Percentiles rank a stretch among this genome's conserved stretches.
Evolutionary conservation across 2,329 filamentous ascomycete genomes (phyloP).

Genomic region (Periconia sp.): DNA sequence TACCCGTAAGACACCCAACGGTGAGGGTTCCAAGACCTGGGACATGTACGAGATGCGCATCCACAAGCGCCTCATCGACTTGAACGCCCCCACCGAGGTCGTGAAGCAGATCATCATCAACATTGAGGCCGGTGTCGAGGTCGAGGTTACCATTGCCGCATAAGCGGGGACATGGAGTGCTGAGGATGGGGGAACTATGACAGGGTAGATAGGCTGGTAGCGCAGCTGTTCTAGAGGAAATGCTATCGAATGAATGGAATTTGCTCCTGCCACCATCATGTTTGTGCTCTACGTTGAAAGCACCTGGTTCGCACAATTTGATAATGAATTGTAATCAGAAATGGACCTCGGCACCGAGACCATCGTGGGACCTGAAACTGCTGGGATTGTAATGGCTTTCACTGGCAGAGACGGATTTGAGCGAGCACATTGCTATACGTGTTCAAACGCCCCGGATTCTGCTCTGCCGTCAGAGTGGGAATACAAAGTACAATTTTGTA

Average conservation of each 20-base stretch:
- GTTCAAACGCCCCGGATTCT: no score
- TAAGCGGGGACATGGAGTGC: slow-evolving; percentile 52
- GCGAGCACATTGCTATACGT: background rate
- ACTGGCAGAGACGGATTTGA: background rate
- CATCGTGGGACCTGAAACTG: no score
- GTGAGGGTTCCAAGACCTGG: slow-evolving; percentile 99
- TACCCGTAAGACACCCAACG: slow-evolving; percentile 98
- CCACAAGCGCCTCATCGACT: slow-evolving; percentile 98
- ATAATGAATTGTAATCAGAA: no score
- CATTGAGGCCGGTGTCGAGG: slow-evolving; percentile 92
- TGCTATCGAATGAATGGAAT: slow-evolving; percentile 27
- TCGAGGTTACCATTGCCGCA: slow-evolving; percentile 90
- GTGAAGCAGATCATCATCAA: slow-evolving; percentile 98
- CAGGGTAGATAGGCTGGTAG: slow-evolving; percentile 31
- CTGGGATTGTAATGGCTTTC: no score
- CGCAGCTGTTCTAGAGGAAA: slow-evolving; percentile 29
- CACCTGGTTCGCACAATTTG: no score
- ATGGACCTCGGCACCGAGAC: no score
- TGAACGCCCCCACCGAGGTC: slow-evolving; percentile 96
- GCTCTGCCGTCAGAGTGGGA: no score
- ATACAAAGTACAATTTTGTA: no score
- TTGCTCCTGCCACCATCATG: background rate
- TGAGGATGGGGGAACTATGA: slow-evolving; percentile 16
- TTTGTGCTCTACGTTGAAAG: background rate
- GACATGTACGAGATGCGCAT: slow-evolving; percentile 99